Conservation (phyloP, 192 early-diverging fungal species). For the Mortierella antarctica region DNA sequence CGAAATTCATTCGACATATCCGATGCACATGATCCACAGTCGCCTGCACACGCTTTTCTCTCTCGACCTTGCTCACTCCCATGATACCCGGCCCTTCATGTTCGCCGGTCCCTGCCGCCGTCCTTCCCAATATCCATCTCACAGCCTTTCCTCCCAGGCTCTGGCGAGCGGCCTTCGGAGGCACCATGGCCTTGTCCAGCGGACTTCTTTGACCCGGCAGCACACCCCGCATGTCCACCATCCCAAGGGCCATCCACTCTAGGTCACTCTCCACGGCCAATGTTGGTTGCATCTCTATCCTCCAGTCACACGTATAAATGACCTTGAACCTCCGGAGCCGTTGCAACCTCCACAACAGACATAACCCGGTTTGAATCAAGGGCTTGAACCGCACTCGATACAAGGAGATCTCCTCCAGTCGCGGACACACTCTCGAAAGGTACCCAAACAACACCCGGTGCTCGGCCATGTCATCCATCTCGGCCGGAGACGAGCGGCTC, state of each 20-base stretch:
- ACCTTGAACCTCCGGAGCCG: background rate
- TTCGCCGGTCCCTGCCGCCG: background rate
- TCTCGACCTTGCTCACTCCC: slow-evolving; percentile 5
- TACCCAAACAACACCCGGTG: slow-evolving; percentile 11
- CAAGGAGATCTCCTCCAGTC: slow-evolving; percentile 2
- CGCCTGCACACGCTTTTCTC: background rate
- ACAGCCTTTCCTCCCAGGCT: background rate
- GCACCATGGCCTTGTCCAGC: background rate
- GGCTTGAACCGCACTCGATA: background rate
- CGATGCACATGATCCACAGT: background rate
- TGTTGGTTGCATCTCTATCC: background rate
- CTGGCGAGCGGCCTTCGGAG: background rate
- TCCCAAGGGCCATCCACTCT: slow-evolving; percentile 11
- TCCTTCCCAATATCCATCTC: background rate
- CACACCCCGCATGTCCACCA: background rate
- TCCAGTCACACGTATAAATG: background rate
- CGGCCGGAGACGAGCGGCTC: background rate
- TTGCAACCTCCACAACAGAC: background rate
- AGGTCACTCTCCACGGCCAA: background rate
- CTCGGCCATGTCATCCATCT: background rate
- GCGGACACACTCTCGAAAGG: slow-evolving; percentile 15
- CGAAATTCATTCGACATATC: background rate
- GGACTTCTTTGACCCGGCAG: background rate
- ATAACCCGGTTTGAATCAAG: background rate
- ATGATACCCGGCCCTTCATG: background rate